phyloP scores from a whole-genome alignment of 1,139 yeast genomes.

The Yamadazyma buinensis region DNA sequence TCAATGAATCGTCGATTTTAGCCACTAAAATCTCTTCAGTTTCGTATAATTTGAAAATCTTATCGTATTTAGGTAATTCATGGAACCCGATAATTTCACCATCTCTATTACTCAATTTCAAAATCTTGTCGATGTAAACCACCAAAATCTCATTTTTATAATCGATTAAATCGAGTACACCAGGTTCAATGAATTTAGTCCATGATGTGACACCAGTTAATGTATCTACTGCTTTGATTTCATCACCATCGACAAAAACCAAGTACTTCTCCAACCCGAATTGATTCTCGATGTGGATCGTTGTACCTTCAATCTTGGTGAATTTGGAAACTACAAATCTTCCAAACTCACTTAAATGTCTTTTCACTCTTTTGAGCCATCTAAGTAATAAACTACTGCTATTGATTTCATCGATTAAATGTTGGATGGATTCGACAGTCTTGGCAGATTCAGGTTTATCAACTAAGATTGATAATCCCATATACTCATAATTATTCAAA shows the following conservation, averaged over 20 bases:
- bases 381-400: conserved; percentile 22
- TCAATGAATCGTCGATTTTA: conserved; percentile 2
- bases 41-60: conserved; percentile 8
- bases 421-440: conserved; percentile 26
- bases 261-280: conserved; percentile 35
- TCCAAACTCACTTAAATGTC: conserved; percentile 38
- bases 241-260: conserved; percentile 19
- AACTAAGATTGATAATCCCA: conserved; percentile 18
- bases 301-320: conserved; percentile 6
- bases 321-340: conserved; percentile 17
- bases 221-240: conserved; percentile 30
- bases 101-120: conserved; percentile 21
- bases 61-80: conserved; percentile 6
- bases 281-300: conserved; percentile 16
- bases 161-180: conserved; percentile 16
- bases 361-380: conserved; percentile 27
- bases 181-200: conserved; percentile 17
- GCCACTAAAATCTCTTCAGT: conserved; percentile 8
- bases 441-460: conserved; percentile 28
- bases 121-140: conserved; percentile 17
- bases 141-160: conserved; percentile 19
- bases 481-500: conserved; percentile 6
- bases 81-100: conserved; percentile 18
- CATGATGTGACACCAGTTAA: conserved; percentile 26
- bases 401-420: conserved; percentile 28